Evolutionary conservation across 768 basidiomycete genomes (phyloP), one percentile per base, ranked within the genome.

Genomic region (Phylloporus sp.): DNA sequence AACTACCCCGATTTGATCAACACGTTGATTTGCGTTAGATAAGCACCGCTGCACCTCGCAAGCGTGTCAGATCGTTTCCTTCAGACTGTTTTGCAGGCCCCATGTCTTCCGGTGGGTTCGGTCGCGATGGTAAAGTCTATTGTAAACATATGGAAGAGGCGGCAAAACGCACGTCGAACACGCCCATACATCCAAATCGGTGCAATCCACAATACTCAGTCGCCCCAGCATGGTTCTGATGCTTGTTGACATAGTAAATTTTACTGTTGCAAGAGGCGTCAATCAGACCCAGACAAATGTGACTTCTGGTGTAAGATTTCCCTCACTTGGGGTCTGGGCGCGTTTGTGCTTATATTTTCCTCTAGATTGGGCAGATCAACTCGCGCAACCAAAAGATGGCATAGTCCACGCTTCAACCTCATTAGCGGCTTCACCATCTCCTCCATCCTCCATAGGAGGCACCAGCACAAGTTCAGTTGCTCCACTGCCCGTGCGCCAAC

Each of bases 221-320:
- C 27, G n/a, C 26, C 3, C 50, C 59, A 26, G 52, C 47, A 37
- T 45, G 37, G n/a, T n/a, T n/a, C n/a, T 41, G 9, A 35, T 32
- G 7, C 22, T 35, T 29, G 34, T 36, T 33, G 34, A 29, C 35
- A 53, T 46, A 65, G 65, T 52, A 69, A 54, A 26, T 78, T 72
- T 55, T 78, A 71, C 44, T 54, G 58, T 37, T 78, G 77, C 50
- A 45, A 61, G 11, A 65, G 64, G 50, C 20, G 29, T 9, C 24
- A 9, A 27, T 46, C 27, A 17, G 48, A 52, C 29, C 4, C 10
- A 13, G 46, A 17, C 18, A 62, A 20, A 44, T 66, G 64, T 42
- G 38, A 56, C 10, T 78, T 77, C 49, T 78, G 70, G 48, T 47
- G 76, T 76, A 58, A 38, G 63, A 46, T 36, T 31, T 1, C 15